A percentile compares a stretch with the other conserved stretches of the same genome.
phyloP scores from a whole-genome alignment of 305 asterid genomes.

The Fraxinus xanthoxyloides region DNA sequence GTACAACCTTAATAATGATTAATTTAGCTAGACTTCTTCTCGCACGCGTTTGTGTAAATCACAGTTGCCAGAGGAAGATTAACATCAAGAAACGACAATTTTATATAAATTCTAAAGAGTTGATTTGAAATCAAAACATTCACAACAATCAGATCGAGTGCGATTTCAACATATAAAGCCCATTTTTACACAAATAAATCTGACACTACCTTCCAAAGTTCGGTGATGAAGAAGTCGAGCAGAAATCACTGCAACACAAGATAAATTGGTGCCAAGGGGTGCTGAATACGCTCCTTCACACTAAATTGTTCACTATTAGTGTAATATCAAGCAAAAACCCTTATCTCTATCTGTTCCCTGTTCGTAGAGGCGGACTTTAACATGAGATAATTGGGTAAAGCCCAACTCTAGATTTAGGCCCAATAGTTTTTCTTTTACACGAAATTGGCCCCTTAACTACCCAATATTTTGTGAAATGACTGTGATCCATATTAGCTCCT shows the following conservation, averaged over 20 bases:
- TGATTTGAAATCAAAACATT: not conserved
- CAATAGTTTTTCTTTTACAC: not conserved
- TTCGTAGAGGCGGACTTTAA: not conserved
- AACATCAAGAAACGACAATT: not conserved
- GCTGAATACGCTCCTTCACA: not conserved
- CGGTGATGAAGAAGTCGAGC: not conserved
- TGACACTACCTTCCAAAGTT: not conserved
- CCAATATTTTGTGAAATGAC: not conserved
- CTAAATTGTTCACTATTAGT: not conserved
- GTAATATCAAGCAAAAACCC: not conserved
- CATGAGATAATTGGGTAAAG: not conserved
- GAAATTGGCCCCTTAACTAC: not conserved
- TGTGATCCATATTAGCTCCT: not conserved
- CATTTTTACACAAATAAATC: not conserved
- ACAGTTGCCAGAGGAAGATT: not conserved
- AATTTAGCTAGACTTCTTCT: not conserved
- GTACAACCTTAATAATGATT: not conserved
- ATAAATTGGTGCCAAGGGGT: not conserved
- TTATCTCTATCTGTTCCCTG: not conserved
- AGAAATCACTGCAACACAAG: not conserved
- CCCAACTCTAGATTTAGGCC: not conserved
- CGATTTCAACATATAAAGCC: not conserved
- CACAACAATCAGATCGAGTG: not conserved
- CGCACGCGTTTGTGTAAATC: not conserved
- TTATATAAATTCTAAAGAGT: not conserved